Base-by-base conservation (phyloP, 768 basidiomycete genomes). In the Xerocomus brunneocitrinus region DNA sequence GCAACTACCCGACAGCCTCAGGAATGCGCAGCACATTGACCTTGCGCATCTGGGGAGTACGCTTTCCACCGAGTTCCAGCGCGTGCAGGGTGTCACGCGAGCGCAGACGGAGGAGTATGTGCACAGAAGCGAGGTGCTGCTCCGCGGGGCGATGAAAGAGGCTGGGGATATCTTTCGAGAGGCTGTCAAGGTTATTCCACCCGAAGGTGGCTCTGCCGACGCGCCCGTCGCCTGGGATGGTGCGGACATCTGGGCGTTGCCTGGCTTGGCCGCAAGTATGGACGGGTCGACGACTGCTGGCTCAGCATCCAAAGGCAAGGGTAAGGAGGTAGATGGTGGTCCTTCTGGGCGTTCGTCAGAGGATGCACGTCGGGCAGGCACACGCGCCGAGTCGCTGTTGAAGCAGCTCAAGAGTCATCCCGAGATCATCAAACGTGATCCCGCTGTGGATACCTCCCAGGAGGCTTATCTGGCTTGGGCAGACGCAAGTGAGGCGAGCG, bases 171-270 rank as follows among this genome's bases (percentile, higher is more conserved):
- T 87, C 14, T 73, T 95, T 9, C 83, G 79, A 49, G 94, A 98
- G 47, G 92, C 91, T 10, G 91, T 98, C 62, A 95, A 94, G 68
- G 87, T 97, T 47, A 76, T 98, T 13, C 95, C 94, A 0, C 94
- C 94, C 1, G 85, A 88, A 35, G 79, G 79, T 41, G 66, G 60
- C 7, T 24, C 64, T 13, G 46, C 56, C 42, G 63, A 70, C 2
- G 57, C 62, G 31, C 65, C 70, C 4, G 64, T 85, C 27, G 59
- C 81, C 40, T 95, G 91, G 91, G 93, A 95, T 66, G 93, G 91
- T 1, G 73, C 84, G 31, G 91, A 95, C 68, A 79, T 93, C 65
- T 94, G 91, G 86, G 83, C 85, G 74, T 64, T 93, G 53, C 90
- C 81, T 8, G 61, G 61, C 38, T 54, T 58, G 19, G 58, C 63